phyloP scores from a whole-genome alignment of 805 yeast genomes.

The Monosporozyma servazzii region DNA sequence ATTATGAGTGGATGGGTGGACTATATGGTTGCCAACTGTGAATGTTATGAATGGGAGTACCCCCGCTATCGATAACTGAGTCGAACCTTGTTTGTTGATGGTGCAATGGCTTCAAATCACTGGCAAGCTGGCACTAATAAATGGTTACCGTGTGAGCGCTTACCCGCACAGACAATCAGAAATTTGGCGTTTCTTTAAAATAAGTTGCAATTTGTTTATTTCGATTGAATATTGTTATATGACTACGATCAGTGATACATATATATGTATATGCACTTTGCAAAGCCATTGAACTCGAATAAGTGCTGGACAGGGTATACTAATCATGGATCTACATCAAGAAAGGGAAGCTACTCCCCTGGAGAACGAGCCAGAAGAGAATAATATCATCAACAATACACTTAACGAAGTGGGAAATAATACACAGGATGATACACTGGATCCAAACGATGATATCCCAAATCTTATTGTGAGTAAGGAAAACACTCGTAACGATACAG shows the following conservation, averaged over 20 bases:
- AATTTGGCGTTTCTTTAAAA: background rate
- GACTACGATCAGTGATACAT: background rate
- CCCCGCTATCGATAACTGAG: too few species aligned
- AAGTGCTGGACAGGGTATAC: background rate
- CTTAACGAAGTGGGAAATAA: too few species aligned
- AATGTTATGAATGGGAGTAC: too few species aligned
- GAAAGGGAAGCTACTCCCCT: background rate
- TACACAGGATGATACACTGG: background rate
- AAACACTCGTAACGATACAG: background rate
- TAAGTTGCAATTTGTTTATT: background rate
- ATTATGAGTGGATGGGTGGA: too few species aligned
- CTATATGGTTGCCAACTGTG: too few species aligned
- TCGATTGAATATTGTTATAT: background rate
- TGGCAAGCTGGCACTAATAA: too few species aligned
- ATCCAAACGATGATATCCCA: background rate
- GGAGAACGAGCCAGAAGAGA: background rate
- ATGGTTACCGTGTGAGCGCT: background rate
- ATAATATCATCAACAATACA: background rate
- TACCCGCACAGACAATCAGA: background rate
- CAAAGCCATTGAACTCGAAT: background rate
- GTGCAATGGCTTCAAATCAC: too few species aligned
- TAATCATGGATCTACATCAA: background rate
- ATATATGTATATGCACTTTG: too few species aligned
- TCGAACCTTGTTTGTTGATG: too few species aligned
- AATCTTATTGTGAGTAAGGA: background rate